Percentiles rank a stretch among this genome's conserved stretches.
Evolutionary conservation across 2,329 filamentous ascomycete species (phyloP).

Genomic region (Aureobasidium leucospermi): DNA sequence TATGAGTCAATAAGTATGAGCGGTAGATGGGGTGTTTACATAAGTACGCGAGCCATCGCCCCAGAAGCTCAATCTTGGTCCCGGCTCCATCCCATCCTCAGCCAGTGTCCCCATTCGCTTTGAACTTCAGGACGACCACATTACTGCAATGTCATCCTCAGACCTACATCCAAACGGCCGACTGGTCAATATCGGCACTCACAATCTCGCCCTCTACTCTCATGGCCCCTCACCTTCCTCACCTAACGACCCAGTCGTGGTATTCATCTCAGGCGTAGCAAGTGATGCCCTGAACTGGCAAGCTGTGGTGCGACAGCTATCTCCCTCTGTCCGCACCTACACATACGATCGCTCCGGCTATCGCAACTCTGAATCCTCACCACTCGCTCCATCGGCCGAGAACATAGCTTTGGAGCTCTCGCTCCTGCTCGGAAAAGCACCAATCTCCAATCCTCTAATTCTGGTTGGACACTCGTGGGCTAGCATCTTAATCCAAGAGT

Average conservation of each 20-base stretch:
- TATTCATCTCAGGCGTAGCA: neutral
- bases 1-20: too few species aligned
- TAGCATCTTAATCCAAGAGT: neutral
- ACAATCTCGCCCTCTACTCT: neutral
- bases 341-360: neutral
- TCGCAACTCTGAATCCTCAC: neutral
- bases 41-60: too few species aligned
- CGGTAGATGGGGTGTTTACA: too few species aligned
- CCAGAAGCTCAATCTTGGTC: too few species aligned
- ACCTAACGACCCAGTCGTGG: neutral
- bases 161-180: neutral
- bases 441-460: neutral
- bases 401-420: neutral
- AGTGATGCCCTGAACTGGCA: neutral
- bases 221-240: neutral
- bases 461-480: neutral
- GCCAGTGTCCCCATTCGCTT: too few species aligned
- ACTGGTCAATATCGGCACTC: neutral
- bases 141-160: neutral
- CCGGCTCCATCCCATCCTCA: too few species aligned
- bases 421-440: neutral
- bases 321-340: neutral
- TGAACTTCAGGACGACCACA: too few species aligned
- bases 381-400: neutral
- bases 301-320: neutral